Base-by-base conservation (phyloP, 129 eudicot genomes). In the Helianthus tuberosus region DNA sequence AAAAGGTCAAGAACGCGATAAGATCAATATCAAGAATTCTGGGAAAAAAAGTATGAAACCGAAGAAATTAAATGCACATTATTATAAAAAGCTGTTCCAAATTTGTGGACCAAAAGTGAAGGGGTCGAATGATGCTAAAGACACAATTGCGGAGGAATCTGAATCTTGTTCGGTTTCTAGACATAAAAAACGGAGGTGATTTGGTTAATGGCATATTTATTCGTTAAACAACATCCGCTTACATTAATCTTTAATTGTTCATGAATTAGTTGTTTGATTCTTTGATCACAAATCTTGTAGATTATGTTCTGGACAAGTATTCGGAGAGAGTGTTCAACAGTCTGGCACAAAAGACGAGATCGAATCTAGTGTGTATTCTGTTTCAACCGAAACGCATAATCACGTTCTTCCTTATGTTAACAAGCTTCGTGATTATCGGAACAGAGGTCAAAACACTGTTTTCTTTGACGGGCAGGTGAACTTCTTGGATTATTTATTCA, bases 321-420 rank as follows among this genome's bases (percentile, higher is more conserved):
- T 81, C 83, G 59, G 43, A 41, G 77, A 78, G 79, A 73, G 81
- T 39, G 82, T 81, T 65, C 92, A 81, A 61, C 59, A 59, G 16
- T 50, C 83, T 48, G 73, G 83, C 68, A 71, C 52, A 5, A 64
- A 67, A 58, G 74, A 78, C 49, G 65, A 48, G 85, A 76, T 77
- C 10, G 41, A 69, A 51, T 68, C 36, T 68, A 87, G 87, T 52
- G 71, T 76, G 35, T 64, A 74, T 72, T 66, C 64, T 29, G 85
- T 82, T 11, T 68, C 86, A 59, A 67, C 43, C 63, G 67, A 77
- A 25, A 11, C 49, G 71, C 58, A 11, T 64, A 32, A 70, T 63
- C 23, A 58, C 63, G 61, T 71, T 47, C 81, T 81, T 81, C 64
- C 75, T 55, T 78, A 78, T 54, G 84, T 83, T 50, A 79, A 83